Base-by-base conservation (phyloP, 306 rosid species). In the Notholithocarpus densiflorus region DNA sequence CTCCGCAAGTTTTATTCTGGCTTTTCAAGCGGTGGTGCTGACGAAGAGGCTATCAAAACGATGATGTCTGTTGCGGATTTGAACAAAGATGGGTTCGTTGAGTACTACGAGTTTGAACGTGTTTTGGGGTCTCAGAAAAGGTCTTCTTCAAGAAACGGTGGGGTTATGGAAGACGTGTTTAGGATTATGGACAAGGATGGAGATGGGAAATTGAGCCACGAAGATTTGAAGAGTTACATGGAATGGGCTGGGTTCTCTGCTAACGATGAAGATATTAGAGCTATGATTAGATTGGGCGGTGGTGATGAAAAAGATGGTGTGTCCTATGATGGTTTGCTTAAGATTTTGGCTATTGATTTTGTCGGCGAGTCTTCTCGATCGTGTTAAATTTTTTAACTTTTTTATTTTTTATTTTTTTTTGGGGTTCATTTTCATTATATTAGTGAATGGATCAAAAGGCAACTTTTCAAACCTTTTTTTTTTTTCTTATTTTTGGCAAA, bases 181-280 rank as follows among this genome's bases (percentile, higher is more conserved):
- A 90, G 77, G 86, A 86, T 81, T 10, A 96, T 96, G 96, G 98
- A 96, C 77, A 89, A 78, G 73, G 99, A 96, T 69, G 99, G 94
- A 4, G 99, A 96, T 57, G 99, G 99, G 20, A 84, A 76, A 71
- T 89, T 96, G 21, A 86, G 94, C 86, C 97, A 89, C 37, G 72
- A 24, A 0, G 99, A 96, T 61, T 27, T 96, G 84, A 91, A 90
- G 88, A 84, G 82, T 75, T 93, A 85, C 77, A 87, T 96, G 94
- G 80, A 61, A 9, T 83, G 31, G 61, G 98, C 98, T 5, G 97
- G 96, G 0, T 88, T 93, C 24, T 19, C 73, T 0, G 83, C 89
- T 55, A 54, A 68, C 13, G 97, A 96, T 19, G 96, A 90, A 2
- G 98, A 96, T 2, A 87, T 91, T 21, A 57, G 37, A 18, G 94